These are phyloP conservation scores for Debaryomyces sp. DNA, from an alignment of 1,139 yeast species.

Conservation along the genomic window DNA sequence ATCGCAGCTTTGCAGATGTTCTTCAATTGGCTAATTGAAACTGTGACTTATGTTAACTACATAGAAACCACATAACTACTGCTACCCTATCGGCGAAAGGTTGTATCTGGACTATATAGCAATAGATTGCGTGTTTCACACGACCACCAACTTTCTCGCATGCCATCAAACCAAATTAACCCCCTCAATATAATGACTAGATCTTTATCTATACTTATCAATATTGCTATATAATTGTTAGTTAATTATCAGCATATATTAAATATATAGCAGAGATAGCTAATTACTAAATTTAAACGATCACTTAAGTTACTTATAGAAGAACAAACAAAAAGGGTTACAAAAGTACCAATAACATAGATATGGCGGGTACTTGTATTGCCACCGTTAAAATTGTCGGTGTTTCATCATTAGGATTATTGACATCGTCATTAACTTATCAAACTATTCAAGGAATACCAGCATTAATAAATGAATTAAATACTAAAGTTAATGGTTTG, in stretches of 20 bases:
- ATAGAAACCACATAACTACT: background rate
- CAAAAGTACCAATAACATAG: background rate
- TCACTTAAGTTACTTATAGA: background rate
- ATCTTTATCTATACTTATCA: constrained; percentile 6
- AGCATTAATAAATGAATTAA: constrained; percentile 32
- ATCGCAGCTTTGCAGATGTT: background rate
- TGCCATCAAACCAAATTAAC: constrained; percentile 1
- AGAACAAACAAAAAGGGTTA: background rate
- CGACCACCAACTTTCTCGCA: constrained; percentile 1
- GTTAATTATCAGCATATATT: background rate
- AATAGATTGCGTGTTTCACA: constrained; percentile 1
- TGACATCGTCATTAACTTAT: constrained; percentile 43
- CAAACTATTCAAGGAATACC: constrained; percentile 43
- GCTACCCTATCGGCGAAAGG: background rate
- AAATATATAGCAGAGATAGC: background rate
- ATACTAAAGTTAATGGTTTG: constrained; percentile 13
- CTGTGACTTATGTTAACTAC: background rate
- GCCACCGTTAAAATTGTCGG: constrained; percentile 55
- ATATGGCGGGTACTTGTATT: constrained; percentile 50
- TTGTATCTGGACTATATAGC: background rate
- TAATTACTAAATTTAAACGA: background rate
- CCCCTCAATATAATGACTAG: constrained; percentile 3
- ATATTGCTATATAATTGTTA: constrained; percentile 4
- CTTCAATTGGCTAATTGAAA: background rate
- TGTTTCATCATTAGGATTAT: constrained; percentile 53